Evolutionary conservation across 2,329 filamentous ascomycete genomes (phyloP).

Genomic region (Endocalyx cinctus): DNA sequence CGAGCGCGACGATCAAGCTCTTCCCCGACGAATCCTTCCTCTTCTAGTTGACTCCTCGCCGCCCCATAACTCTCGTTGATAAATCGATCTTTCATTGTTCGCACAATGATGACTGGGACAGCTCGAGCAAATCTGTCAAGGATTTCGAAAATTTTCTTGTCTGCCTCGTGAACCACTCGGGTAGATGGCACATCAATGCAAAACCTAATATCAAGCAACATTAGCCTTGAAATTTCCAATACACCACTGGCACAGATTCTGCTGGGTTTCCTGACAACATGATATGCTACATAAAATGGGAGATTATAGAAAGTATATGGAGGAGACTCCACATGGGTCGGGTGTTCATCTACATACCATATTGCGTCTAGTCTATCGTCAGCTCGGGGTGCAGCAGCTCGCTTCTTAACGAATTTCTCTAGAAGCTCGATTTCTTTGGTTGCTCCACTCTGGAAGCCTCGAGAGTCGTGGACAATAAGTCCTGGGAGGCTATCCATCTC

Average conservation of each 20-base stretch:
- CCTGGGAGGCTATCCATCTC: conserved; percentile 21
- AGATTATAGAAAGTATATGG: too few species aligned
- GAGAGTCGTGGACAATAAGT: conserved; percentile 23
- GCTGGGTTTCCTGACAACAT: too few species aligned
- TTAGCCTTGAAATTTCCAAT: too few species aligned
- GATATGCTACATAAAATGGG: too few species aligned
- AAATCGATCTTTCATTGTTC: conserved; percentile 23
- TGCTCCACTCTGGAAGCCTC: conserved; percentile 21
- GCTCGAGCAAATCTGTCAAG: conserved; percentile 13
- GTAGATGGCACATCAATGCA: conserved; percentile 20
- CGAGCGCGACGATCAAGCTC: conserved; percentile 12
- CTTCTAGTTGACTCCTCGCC: conserved; percentile 11
- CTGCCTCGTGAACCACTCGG: conserved; percentile 19
- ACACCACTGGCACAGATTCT: too few species aligned
- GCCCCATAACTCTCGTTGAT: conserved; percentile 18
- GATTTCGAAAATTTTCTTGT: conserved; percentile 19
- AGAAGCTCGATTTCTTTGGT: conserved; percentile 17
- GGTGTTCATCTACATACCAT: conserved; percentile 16
- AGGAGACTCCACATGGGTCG: too few species aligned
- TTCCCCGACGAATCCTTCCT: conserved; percentile 10
- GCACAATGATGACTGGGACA: conserved; percentile 20
- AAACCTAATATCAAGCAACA: too few species aligned
- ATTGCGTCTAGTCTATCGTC: conserved; percentile 20
- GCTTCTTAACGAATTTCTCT: conserved; percentile 20
- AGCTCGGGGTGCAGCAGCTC: conserved; percentile 7